Evolutionary conservation across 805 yeast genomes (phyloP).

Genomic region (Metschnikowia reukaufii): DNA sequence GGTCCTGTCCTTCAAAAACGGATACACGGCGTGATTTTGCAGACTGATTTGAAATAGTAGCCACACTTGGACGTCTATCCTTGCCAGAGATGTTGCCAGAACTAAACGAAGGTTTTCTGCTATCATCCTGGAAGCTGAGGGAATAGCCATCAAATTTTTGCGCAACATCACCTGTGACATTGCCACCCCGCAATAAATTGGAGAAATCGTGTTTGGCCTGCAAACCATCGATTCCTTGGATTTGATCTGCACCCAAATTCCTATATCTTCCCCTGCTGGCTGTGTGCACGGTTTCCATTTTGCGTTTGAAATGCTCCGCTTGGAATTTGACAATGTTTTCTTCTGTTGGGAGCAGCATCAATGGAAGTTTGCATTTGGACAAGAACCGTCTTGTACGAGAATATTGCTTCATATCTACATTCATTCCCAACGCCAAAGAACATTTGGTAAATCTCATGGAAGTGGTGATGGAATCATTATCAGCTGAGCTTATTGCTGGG

Average conservation of each 20-base stretch:
- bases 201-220: constrained; percentile 38
- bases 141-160: constrained; percentile 32
- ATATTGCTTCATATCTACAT: constrained; percentile 30
- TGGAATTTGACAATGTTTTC: constrained; percentile 28
- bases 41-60: constrained; percentile 17
- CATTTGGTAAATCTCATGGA: constrained; percentile 26
- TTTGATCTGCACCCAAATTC: not conserved
- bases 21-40: constrained; percentile 17
- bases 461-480: constrained; percentile 26
- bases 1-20: constrained; percentile 14
- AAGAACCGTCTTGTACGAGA: constrained; percentile 42
- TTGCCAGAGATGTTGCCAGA: constrained; percentile 5
- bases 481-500: constrained; percentile 12
- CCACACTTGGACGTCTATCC: constrained; percentile 16
- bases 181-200: constrained; percentile 32
- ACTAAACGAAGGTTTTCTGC: constrained; percentile 6
- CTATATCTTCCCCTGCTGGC: not conserved
- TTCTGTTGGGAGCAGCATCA: constrained; percentile 45
- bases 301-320: constrained; percentile 14
- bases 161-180: constrained; percentile 30
- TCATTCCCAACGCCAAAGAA: constrained; percentile 31
- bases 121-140: constrained; percentile 17
- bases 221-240: constrained; percentile 12
- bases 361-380: constrained; percentile 41
- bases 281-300: not conserved